These are phyloP conservation scores for Botryotinia convoluta DNA, from an alignment of 2,329 filamentous ascomycete species.

Conservation along the genomic window DNA sequence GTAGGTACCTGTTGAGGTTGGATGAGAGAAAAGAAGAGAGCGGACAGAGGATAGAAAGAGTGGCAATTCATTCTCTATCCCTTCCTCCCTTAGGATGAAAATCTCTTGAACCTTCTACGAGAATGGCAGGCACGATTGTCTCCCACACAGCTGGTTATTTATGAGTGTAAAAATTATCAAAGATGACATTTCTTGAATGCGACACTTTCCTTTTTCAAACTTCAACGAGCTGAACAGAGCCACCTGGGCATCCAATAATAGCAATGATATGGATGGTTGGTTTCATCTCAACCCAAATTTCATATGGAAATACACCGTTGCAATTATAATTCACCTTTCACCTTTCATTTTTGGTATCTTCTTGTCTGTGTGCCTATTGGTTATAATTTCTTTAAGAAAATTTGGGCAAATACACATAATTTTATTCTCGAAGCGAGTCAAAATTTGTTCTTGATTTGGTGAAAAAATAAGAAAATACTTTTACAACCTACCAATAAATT, in stretches of 20 bases:
- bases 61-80: background rate
- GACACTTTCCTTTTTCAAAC: background rate
- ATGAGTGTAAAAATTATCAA: background rate
- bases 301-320: too few species aligned
- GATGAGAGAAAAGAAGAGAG: background rate
- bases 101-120: background rate
- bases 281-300: background rate
- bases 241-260: background rate
- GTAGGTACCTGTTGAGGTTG: background rate
- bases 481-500: background rate
- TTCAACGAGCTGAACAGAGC: too few species aligned
- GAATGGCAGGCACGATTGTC: background rate
- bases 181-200: background rate
- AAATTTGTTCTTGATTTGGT: background rate
- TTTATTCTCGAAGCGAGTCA: background rate
- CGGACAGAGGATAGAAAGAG: background rate
- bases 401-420: background rate
- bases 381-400: background rate
- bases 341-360: background rate
- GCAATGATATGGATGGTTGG: background rate
- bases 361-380: background rate
- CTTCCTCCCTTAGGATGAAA: background rate
- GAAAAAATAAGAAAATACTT: background rate
- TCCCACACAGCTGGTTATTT: background rate
- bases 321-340: background rate